Evolutionary conservation across 2,329 filamentous ascomycete genomes (phyloP).

Genomic region (Immersiporthe knoxdaviesiana): DNA sequence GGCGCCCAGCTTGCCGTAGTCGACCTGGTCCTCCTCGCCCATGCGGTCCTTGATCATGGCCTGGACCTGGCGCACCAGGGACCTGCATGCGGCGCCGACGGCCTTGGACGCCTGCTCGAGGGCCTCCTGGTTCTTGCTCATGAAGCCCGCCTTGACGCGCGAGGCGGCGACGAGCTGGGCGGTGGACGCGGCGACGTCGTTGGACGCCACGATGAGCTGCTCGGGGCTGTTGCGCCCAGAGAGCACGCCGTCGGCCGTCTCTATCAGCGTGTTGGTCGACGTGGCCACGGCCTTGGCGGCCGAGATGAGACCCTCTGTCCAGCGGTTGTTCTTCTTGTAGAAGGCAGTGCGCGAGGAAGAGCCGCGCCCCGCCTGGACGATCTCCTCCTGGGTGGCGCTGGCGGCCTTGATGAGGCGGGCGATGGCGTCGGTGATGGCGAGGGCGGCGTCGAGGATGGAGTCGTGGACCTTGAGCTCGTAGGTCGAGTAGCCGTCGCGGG

Average conservation of each 20-base stretch:
- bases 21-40: constrained; percentile 78
- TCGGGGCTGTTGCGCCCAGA: constrained; percentile 90
- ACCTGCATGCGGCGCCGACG: constrained; percentile 84
- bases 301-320: constrained; percentile 97
- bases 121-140: constrained; percentile 93
- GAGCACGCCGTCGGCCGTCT: constrained; percentile 95
- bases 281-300: constrained; percentile 94
- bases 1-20: constrained; percentile 84
- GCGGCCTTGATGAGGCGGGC: constrained; percentile 93
- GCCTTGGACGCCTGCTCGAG: constrained; percentile 91
- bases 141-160: constrained; percentile 95
- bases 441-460: constrained; percentile 88
- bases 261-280: constrained; percentile 94
- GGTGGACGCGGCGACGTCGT: constrained; percentile 93
- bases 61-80: constrained; percentile 91
- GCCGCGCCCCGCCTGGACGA: constrained; percentile 89
- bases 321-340: constrained; percentile 99
- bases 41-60: constrained; percentile 88
- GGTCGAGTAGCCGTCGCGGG: constrained; percentile 91
- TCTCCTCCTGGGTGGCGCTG: constrained; percentile 90
- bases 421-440: constrained; percentile 92
- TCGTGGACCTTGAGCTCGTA: constrained; percentile 97
- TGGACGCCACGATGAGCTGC: constrained; percentile 96
- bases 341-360: constrained; percentile 88
- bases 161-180: constrained; percentile 95